Base-by-base conservation (phyloP, 192 early-diverging fungal species). In the Gorgonomyces haynaldii region DNA sequence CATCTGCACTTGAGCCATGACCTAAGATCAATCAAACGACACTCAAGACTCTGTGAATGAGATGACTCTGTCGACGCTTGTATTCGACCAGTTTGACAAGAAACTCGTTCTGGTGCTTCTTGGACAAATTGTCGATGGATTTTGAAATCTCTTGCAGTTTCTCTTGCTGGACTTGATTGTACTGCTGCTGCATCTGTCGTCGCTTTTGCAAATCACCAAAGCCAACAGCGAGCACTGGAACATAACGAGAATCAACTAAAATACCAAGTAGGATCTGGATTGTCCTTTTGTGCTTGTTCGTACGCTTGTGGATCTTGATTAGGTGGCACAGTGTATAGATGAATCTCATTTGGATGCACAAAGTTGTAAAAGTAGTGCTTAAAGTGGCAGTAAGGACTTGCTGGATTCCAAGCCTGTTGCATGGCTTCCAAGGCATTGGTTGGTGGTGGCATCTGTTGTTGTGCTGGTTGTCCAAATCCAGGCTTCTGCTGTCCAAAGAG, bases 331-430 rank as follows among this genome's bases (percentile, higher is more conserved):
- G 67, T 76, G 53, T 97, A 95, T 37, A 78, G 50, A 27, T 70
- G 71, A 13, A 82, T 82, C 65, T 93, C 86, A n/a, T 64, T 73
- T 0, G 91, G 84, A 57, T 90, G 83, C 2, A 87, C 88, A 58
- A 85, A 76, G 53, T 95, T 97, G 62, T 97, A 97, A 54, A 97
- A 93, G 56, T 91, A 97, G 59, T 91, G 84, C 80, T 83, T 10
- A 24, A 60, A 49, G 2, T 29, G 19, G 19, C 46, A 49, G 0
- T 21, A 21, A 38, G 46, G 46, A 49, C 24, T 32, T 1, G 32
- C 24, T 23, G 26, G 46, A 13, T 42, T 23, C 16, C 20, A 44
- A 13, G 4, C 19, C 36, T 0, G 42, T 29, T 30, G 37, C 46
- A 1, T 24, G 13, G 4, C 15, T 49, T 15, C 22, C 36, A 29